Base-by-base conservation (phyloP, 495 filamentous ascomycete species). In the Xylaria venustula region DNA sequence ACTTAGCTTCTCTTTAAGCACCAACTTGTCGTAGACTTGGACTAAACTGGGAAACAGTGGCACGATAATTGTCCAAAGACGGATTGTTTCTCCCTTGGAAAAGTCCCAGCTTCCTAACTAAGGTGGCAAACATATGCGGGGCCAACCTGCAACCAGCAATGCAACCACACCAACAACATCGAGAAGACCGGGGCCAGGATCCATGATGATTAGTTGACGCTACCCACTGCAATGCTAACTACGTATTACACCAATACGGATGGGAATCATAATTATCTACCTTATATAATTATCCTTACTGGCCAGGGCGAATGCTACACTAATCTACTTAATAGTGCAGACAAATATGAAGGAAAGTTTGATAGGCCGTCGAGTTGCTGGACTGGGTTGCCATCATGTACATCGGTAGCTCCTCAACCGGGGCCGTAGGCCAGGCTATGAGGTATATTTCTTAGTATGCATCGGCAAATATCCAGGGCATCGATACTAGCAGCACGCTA, bases 51-150 rank as follows among this genome's bases (percentile, higher is more conserved):
- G 5, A 46, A 42, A 17, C 30, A 17, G 12, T 19, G 44, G 1
- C 30, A 11, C 19, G 8, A 15, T 37, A 37, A 14, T 9, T 37
- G 30, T 26, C 53, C 53, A 28, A 44, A 55, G n/a, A n/a, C 25
- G n/a, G 36, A 26, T 36, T 28, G 26, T 55, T 7, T 1, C n/a
- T n/a, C 12, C 3, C 14, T n/a, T 55, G 25, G 9, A 45, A 25
- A 55, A 9, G 25, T 55, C 17, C 26, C 23, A 55, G 37, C 22
- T 44, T 30, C 37, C 53, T 28, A 45, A n/a, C 40, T 34, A 2
- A 15, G 53, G 17, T 55, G 11, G 53, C 53, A 22, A n/a, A 45
- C 25, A 7, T 26, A 55, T 55, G 53, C 53, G 53, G 53, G 53
- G 37, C 53, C 14, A 40, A 15, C 37, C 37, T 40, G 37, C 37